A percentile compares a stretch with the other conserved stretches of the same genome.
Conservation (phyloP, 257 asterid species). For the Solanum ahanhuiri region DNA sequence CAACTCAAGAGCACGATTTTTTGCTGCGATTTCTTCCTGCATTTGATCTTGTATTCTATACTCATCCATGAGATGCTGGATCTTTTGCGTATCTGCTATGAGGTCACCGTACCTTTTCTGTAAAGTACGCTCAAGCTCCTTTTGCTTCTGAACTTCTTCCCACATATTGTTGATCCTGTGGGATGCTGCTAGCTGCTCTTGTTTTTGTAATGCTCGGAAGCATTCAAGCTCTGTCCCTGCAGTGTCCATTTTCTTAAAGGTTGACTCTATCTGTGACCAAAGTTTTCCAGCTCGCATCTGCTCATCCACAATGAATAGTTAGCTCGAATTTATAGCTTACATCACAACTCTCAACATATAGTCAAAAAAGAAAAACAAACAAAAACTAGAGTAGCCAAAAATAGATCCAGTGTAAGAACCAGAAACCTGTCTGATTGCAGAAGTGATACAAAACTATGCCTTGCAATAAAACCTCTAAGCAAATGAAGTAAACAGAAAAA, state of each 20-base stretch:
- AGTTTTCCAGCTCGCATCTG: slow-evolving; percentile 78
- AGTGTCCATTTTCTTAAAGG: slow-evolving; percentile 79
- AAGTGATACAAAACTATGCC: not conserved
- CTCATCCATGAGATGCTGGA: slow-evolving; percentile 28
- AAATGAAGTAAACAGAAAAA: not conserved
- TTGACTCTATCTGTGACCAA: slow-evolving; percentile 65
- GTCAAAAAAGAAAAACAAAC: not conserved
- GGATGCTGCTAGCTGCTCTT: slow-evolving; percentile 69
- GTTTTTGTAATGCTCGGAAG: slow-evolving; percentile 71
- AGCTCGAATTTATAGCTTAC: not conserved
- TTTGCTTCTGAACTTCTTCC: slow-evolving; percentile 99
- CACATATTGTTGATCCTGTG: slow-evolving; percentile 72
- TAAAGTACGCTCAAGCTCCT: slow-evolving; percentile 63
- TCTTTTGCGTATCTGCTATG: slow-evolving; percentile 40
- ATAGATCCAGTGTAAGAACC: not conserved
- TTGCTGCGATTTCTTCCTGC: slow-evolving; percentile 34
- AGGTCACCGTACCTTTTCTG: slow-evolving; percentile 75
- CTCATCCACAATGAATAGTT: not conserved
- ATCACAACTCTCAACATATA: not conserved
- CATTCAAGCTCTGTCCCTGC: slow-evolving; percentile 86
- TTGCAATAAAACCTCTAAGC: not conserved
- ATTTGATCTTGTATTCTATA: slow-evolving; percentile 38
- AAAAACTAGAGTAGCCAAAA: not conserved
- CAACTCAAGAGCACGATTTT: slow-evolving; percentile 14
- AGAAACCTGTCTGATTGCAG: not conserved